Evolutionary conservation across 2,329 filamentous ascomycete genomes (phyloP), one percentile per base, ranked within the genome.

Genomic region (Exophiala lecanii-corni): DNA sequence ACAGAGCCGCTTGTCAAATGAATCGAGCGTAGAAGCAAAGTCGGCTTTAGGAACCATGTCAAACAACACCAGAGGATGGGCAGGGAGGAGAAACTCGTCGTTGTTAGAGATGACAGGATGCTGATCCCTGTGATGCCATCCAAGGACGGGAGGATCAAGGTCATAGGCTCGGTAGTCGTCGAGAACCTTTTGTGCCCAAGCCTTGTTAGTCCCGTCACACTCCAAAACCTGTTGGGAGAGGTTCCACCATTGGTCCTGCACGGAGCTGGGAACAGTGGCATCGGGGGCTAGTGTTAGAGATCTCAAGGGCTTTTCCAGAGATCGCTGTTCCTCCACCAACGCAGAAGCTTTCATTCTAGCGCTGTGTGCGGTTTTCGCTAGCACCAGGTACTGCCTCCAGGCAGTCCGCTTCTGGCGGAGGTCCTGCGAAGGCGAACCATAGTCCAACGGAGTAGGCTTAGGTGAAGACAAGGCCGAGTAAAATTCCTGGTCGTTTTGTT

Each of bases 11-110:
- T 50, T 54, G 26, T 50, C 50, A 17, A 40, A 19, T 6, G 50
- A 50, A 28, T 56, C 41, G 55, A 82, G 79, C 43, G 67, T 69
- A 9, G 70, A 59, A 13, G 81, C 55, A 45, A 81, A 74, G 50
- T 81, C 76, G 5, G 75, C 75, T 36, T 76, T 69, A 28, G 73
- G 67, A 43, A 72, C 62, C 57, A 82, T 80, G 51, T 79, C 70
- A 43, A 67, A 62, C 47, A 57, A 43, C 2, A 47, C 47, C 43
- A 57, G 39, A 4, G 41, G 34, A 9, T 50, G 34, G 15, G 35
- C 18, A 3, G 21, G 16, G 10, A 52, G 48, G 9, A 35, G 26
- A 42, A 56, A 55, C 20, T 57, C 55, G 12, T 41, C 36, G 19
- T 39, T 30, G 18, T 50, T 38, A 4, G 45, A 44, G 9, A 52